Conservation (phyloP, 2,329 filamentous ascomycete genomes). For the Orbilia quercus region DNA sequence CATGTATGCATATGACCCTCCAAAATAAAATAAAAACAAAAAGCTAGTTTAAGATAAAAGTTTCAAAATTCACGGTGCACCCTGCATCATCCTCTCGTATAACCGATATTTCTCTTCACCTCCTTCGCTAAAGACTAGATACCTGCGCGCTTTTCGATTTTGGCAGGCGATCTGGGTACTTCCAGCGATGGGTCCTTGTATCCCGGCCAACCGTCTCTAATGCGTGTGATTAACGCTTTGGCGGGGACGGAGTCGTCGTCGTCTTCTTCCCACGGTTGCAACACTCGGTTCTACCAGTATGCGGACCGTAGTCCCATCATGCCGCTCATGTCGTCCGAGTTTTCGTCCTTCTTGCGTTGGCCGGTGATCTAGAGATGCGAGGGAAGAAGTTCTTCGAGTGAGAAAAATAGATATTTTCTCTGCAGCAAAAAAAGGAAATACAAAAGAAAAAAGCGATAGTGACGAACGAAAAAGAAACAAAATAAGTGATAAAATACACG, state of each 20-base stretch:
- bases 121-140: no score
- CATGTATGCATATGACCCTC: no score
- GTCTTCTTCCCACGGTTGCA: neutral
- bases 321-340: constrained; percentile 66
- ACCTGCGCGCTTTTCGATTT: constrained; percentile 10
- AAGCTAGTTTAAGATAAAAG: no score
- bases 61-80: no score
- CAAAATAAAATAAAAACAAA: no score
- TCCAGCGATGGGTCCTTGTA: neutral
- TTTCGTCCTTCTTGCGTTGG: constrained; percentile 76
- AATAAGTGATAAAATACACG: constrained; percentile 20
- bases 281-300: constrained; percentile 67
- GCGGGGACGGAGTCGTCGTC: neutral
- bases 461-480: constrained; percentile 17
- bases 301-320: constrained; percentile 72
- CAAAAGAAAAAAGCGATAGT: constrained; percentile 13
- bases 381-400: constrained; percentile 13
- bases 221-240: neutral
- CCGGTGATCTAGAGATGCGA: constrained; percentile 70
- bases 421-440: neutral
- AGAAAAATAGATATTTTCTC: neutral
- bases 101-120: neutral
- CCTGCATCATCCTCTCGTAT: no score
- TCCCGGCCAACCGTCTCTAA: neutral
- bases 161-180: constrained; percentile 7